Conservation (phyloP, 2,329 filamentous ascomycete species). For the Colletotrichum ledebouriae region DNA sequence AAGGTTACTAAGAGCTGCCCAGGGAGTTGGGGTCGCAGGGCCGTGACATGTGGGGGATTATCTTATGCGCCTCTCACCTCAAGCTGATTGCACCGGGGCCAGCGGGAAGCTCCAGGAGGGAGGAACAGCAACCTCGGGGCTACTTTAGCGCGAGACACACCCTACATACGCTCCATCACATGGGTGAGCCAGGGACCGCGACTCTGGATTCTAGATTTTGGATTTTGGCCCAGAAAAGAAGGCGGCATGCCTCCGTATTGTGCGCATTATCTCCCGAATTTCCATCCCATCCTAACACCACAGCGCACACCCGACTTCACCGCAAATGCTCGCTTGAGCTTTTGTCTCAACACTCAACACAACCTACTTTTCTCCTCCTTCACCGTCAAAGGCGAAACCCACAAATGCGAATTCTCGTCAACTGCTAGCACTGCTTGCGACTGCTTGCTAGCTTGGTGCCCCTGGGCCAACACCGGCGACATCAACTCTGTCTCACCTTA, state of each 20-base stretch:
- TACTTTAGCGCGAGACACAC: constrained; percentile 29
- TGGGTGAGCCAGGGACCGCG: constrained; percentile 14
- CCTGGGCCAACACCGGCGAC: constrained; percentile 1
- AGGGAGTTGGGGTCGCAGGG: neutral
- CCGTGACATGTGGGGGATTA: constrained; percentile 23
- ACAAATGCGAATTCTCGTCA: constrained; percentile 14
- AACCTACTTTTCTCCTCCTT: neutral
- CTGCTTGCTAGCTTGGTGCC: constrained; percentile 5
- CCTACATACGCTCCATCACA: constrained; percentile 23
- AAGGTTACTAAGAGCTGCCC: too few species aligned
- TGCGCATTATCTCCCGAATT: constrained; percentile 19
- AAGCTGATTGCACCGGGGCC: constrained; percentile 11
- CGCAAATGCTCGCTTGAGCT: constrained; percentile 17
- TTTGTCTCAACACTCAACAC: constrained; percentile 11
- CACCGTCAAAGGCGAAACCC: neutral
- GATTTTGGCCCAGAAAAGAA: too few species aligned
- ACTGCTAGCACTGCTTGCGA: constrained; percentile 21
- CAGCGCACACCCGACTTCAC: neutral
- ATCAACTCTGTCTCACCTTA: neutral
- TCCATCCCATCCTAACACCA: constrained; percentile 13
- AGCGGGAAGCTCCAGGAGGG: constrained; percentile 18
- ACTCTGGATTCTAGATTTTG: constrained; percentile 1
- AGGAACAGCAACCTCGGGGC: constrained; percentile 2
- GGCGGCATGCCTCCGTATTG: constrained; percentile 1
- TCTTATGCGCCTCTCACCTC: neutral